Evolutionary conservation across 2,329 filamentous ascomycete species (phyloP).

Genomic region (Talaromyces islandicus): DNA sequence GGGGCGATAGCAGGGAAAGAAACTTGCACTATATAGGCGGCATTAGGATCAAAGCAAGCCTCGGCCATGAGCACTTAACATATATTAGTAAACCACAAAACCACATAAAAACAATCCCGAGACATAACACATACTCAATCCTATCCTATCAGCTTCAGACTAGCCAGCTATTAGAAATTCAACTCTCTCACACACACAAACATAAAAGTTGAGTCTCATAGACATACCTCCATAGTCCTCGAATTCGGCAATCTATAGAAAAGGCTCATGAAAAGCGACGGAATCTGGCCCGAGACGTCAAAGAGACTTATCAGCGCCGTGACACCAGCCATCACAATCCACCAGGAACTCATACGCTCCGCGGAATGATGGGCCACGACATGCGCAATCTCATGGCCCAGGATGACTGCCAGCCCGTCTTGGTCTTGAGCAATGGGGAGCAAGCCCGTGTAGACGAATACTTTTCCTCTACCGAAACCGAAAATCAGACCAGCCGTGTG

Average conservation of each 20-base stretch:
- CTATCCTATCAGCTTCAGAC: conserved; percentile 58
- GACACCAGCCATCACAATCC: conserved; percentile 26
- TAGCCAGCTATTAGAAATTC: conserved; percentile 17
- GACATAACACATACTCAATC: conserved; percentile 36
- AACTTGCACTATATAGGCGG: conserved; percentile 46
- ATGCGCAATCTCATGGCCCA: conserved; percentile 61
- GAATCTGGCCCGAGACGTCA: conserved; percentile 33
- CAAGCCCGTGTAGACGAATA: conserved; percentile 60
- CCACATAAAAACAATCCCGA: background rate
- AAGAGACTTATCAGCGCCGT: conserved; percentile 27
- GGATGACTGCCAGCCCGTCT: conserved; percentile 54
- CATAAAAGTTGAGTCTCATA: background rate
- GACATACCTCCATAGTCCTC: conserved; percentile 49
- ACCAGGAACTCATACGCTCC: conserved; percentile 47
- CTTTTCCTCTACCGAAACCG: conserved; percentile 44
- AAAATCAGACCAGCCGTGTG: no score
- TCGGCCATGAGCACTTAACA: conserved; percentile 54
- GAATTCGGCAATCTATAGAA: conserved; percentile 50
- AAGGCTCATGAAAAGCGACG: conserved; percentile 41
- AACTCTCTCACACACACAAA: no score
- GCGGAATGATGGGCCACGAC: conserved; percentile 53
- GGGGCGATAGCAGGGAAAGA: background rate
- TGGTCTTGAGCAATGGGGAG: conserved; percentile 51
- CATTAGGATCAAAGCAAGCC: conserved; percentile 54
- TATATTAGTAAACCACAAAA: conserved; percentile 13